Conservation (phyloP, 108 stramenopile genomes). For the Hondaea fermentalgiana region DNA sequence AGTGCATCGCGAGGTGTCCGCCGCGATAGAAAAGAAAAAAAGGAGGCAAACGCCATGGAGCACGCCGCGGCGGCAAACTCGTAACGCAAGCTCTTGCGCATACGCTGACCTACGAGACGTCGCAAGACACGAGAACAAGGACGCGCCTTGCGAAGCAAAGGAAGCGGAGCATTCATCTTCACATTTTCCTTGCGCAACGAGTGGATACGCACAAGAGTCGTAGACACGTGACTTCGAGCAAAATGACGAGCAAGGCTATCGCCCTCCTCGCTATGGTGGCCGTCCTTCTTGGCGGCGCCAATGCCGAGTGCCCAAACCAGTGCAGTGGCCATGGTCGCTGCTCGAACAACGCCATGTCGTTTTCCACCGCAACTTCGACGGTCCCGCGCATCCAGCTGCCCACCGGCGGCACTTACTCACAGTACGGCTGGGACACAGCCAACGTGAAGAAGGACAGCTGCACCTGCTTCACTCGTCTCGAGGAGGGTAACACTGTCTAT, state of each 20-base stretch:
- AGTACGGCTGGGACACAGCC: background rate
- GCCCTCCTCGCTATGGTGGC: background rate
- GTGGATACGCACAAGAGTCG: too few species aligned
- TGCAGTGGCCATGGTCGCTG: constrained; percentile 50
- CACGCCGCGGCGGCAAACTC: too few species aligned
- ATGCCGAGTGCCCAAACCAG: constrained; percentile 42
- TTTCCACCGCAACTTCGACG: background rate
- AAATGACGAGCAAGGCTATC: background rate
- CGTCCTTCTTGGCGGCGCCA: background rate
- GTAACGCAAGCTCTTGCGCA: too few species aligned
- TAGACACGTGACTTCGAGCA: too few species aligned
- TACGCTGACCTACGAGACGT: too few species aligned
- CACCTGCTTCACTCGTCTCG: constrained; percentile 56
- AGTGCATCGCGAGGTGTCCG: too few species aligned
- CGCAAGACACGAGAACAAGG: too few species aligned
- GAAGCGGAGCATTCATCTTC: too few species aligned
- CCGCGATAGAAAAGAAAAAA: too few species aligned
- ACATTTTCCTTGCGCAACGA: too few species aligned
- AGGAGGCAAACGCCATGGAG: too few species aligned
- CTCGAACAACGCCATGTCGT: constrained; percentile 37
- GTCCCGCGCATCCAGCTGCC: background rate
- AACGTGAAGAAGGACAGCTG: constrained; percentile 52
- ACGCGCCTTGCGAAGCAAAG: too few species aligned
- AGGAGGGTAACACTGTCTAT: constrained; percentile 51
- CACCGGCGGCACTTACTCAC: background rate